phyloP scores from a whole-genome alignment of 305 asterid species.

The Fraxinus latifolia region DNA sequence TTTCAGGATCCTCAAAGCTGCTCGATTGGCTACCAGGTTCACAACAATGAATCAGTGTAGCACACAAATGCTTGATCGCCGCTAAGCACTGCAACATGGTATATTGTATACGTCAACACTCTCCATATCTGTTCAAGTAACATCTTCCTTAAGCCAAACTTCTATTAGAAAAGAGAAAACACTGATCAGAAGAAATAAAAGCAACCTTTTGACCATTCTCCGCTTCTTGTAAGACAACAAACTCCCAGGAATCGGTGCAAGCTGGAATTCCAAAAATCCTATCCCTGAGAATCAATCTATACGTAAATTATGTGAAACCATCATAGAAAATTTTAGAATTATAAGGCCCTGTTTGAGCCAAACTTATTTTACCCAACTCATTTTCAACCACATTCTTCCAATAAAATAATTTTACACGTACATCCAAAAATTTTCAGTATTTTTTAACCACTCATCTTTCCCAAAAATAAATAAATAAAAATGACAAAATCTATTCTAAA shows the following conservation, averaged over 20 bases:
- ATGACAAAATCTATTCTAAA: not conserved
- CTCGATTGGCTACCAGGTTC: constrained; percentile 72
- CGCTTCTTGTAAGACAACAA: constrained; percentile 26
- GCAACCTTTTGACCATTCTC: constrained; percentile 83
- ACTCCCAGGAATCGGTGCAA: constrained; percentile 5
- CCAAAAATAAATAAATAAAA: not conserved
- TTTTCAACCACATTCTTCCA: not conserved
- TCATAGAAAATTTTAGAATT: constrained; percentile 4
- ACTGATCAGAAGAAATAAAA: constrained; percentile 7
- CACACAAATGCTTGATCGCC: constrained; percentile 79
- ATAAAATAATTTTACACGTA: not conserved
- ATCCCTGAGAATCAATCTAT: constrained; percentile 19
- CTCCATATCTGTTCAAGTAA: constrained; percentile 69
- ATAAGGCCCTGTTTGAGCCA: not conserved
- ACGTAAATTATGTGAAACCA: constrained; percentile 7
- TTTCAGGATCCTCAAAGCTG: constrained; percentile 93
- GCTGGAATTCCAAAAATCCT: constrained; percentile 9
- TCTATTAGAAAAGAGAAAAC: constrained; percentile 2
- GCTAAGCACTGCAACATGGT: constrained; percentile 97
- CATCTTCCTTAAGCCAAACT: constrained; percentile 2
- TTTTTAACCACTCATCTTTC: not conserved
- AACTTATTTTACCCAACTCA: no score
- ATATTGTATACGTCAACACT: constrained; percentile 49
- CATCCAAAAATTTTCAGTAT: not conserved
- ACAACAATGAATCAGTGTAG: constrained; percentile 76